Evolutionary conservation across 73 alveolate genomes (phyloP).

Genomic region (Uronychia setigera): DNA sequence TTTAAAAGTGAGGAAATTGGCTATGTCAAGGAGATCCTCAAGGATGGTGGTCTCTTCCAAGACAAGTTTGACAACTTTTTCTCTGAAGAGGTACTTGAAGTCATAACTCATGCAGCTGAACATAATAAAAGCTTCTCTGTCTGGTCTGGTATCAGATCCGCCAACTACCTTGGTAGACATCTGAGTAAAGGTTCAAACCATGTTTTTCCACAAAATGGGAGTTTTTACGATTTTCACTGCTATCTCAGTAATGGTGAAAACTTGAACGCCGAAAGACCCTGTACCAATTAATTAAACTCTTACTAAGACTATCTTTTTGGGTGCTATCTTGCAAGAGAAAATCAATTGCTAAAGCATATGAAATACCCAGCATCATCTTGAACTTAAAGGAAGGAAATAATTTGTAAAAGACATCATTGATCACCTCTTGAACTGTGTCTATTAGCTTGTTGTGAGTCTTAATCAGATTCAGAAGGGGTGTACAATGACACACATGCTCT

Average conservation of each 20-base stretch:
- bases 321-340: slow-evolving; percentile 4
- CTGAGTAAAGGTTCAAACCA: too few relatives aligned
- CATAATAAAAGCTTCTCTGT: not conserved
- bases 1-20: slow-evolving; percentile 2
- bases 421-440: not conserved
- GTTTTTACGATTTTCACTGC: slow-evolving; percentile 17
- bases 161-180: not conserved
- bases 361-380: slow-evolving; percentile 29
- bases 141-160: not conserved
- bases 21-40: slow-evolving; percentile 13
- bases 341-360: slow-evolving; percentile 33
- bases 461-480: not conserved
- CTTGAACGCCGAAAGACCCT: slow-evolving; percentile 56
- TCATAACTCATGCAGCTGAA: not conserved
- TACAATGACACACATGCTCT: not conserved
- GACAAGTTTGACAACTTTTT: slow-evolving; percentile 5
- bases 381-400: slow-evolving; percentile 44
- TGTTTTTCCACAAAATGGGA: not conserved
- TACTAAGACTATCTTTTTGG: not conserved
- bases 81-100: slow-evolving; percentile 37
- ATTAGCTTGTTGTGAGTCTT: not conserved
- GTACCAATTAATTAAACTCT: not conserved
- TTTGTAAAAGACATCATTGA: slow-evolving; percentile 31
- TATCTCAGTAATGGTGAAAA: slow-evolving; percentile 57
- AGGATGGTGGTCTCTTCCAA: slow-evolving; percentile 28